Conservation (phyloP, 2,329 filamentous ascomycete genomes). For the Colletotrichum abscissum region DNA sequence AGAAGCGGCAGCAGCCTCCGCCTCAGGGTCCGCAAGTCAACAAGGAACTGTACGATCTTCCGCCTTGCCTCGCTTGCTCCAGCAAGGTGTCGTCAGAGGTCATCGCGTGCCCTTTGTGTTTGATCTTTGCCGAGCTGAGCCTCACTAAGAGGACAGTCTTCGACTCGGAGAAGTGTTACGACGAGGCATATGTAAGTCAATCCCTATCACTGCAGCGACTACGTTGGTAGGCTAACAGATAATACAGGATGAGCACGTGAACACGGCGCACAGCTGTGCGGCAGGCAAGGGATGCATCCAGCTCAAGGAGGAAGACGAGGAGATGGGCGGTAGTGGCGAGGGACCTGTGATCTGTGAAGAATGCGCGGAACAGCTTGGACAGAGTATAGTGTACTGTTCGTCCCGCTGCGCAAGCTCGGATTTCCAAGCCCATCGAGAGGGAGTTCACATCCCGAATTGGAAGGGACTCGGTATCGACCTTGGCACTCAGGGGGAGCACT, state of each 20-base stretch:
- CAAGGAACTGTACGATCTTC: conserved; percentile 50
- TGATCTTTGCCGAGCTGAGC: conserved; percentile 53
- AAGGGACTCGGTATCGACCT: conserved; percentile 40
- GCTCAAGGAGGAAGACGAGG: conserved; percentile 51
- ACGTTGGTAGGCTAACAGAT: neutral
- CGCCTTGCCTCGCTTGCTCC: conserved; percentile 53
- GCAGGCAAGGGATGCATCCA: conserved; percentile 54
- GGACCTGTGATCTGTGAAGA: conserved; percentile 53
- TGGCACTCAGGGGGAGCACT: conserved; percentile 39
- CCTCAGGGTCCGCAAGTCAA: conserved; percentile 42
- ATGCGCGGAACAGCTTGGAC: conserved; percentile 50
- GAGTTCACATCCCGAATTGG: conserved; percentile 45
- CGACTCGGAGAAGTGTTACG: conserved; percentile 56
- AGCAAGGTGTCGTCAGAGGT: conserved; percentile 48
- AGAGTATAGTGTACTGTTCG: conserved; percentile 55
- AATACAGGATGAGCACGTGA: conserved; percentile 51
- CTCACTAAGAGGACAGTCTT: conserved; percentile 53
- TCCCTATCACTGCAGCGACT: neutral
- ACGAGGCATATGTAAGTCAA: conserved; percentile 53
- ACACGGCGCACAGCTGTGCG: conserved; percentile 53
- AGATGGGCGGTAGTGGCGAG: conserved; percentile 47
- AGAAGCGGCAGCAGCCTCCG: conserved; percentile 44
- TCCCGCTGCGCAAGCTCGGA: conserved; percentile 53
- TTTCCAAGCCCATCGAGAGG: conserved; percentile 52
- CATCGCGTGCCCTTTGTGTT: conserved; percentile 57